These are phyloP conservation scores for Puccinellia tenuiflora DNA, from an alignment of 176 grass and related monocot genomes.

Conservation along the genomic window DNA sequence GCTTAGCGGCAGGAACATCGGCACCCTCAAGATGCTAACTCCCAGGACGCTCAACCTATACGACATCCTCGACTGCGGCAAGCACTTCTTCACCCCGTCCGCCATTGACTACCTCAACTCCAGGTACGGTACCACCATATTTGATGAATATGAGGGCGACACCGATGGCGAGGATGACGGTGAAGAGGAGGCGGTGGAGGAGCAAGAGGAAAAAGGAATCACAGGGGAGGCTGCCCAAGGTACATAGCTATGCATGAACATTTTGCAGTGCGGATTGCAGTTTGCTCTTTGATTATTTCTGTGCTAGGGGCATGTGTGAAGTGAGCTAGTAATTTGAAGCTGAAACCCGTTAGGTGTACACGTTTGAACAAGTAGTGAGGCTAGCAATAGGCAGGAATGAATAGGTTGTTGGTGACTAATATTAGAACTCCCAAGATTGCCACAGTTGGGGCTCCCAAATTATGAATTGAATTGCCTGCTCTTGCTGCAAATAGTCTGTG, in stretches of 20 bases:
- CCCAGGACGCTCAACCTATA: slow-evolving; percentile 93
- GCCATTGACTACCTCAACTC: slow-evolving; percentile 82
- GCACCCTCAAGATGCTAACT: slow-evolving; percentile 88
- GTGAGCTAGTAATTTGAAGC: not conserved
- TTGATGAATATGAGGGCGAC: slow-evolving; percentile 23
- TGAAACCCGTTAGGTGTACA: not conserved
- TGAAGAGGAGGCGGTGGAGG: slow-evolving; percentile 22
- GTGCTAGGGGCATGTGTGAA: not conserved
- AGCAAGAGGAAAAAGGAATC: slow-evolving; percentile 11
- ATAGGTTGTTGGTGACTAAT: not conserved
- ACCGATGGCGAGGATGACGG: slow-evolving; percentile 31
- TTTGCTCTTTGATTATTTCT: slow-evolving; percentile 10
- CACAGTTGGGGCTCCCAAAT: not conserved
- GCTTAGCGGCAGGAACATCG: slow-evolving; percentile 85
- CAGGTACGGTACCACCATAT: slow-evolving; percentile 50
- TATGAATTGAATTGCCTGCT: slow-evolving; percentile 6
- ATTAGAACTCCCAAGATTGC: not conserved
- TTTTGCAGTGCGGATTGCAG: not conserved
- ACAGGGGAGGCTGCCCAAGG: slow-evolving; percentile 29
- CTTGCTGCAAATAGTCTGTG: not conserved
- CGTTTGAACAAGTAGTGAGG: not conserved
- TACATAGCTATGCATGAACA: slow-evolving; percentile 20
- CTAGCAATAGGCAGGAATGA: not conserved
- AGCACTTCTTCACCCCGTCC: slow-evolving; percentile 69
- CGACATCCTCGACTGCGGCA: slow-evolving; percentile 73